Base-by-base conservation (phyloP, 306 rosid genomes). In the Begonia loranthoides region DNA sequence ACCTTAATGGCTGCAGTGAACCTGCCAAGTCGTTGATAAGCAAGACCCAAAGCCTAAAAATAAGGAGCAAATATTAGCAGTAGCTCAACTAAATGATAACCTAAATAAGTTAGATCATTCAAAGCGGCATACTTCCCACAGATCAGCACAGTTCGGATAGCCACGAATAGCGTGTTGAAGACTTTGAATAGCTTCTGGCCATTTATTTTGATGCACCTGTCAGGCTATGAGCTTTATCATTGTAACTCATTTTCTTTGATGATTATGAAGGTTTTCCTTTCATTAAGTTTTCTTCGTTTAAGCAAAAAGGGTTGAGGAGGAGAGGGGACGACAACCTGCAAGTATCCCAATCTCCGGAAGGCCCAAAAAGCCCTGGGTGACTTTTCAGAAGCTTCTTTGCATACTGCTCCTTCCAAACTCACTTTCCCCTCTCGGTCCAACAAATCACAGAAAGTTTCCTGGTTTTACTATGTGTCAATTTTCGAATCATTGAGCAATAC, bases 321-420 rank as follows among this genome's bases (percentile, higher is more conserved):
- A 49, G 60, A 51, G 21, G 12, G 8, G n/a, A 33, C 49, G 14
- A 2, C 12, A 56, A 82, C 83, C 84, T 70, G 94, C 64, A 89
- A 64, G 73, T 75, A 89, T 49, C 97, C 97, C 74, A 81, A 54
- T 71, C 97, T 79, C 66, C 79, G 82, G 49, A 81, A 84, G 36
- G 95, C 97, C 97, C 95, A 89, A 58, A 81, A 84, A 52, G 97
- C 97, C 57, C 80, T 76, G 0, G 97, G 93, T 4, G 95, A 89
- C 59, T 60, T 77, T 45, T 66, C 52, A 16, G 95, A 74, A 48
- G 93, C 95, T 46, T 84, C 82, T 15, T 60, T 66, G 73, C 97
- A 89, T 49, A 75, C 57, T n/a, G 87, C 72, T 49, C 62, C 67
- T 73, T 77, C 87, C 73, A 89, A 59, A 54, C 65, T 78, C 61